Conservation (phyloP, 2,329 filamentous ascomycete species). For the Ramularia endophylla region DNA sequence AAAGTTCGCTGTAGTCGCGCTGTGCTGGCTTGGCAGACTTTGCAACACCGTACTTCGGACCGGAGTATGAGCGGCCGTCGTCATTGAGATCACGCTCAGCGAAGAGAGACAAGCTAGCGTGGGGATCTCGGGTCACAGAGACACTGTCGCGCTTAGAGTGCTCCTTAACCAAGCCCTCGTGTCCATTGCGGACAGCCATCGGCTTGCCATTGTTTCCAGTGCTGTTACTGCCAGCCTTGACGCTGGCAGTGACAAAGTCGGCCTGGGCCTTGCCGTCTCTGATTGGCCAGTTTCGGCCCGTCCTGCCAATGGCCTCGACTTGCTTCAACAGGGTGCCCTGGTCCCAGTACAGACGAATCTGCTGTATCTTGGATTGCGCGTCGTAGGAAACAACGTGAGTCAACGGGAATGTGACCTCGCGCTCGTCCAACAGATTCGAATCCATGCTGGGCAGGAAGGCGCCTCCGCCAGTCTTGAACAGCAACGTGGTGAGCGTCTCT, state of each 20-base stretch:
- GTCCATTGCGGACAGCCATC: slow-evolving; percentile 11
- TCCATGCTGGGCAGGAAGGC: slow-evolving; percentile 83
- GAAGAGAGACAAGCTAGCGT: slow-evolving; percentile 71
- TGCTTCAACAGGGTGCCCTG: slow-evolving; percentile 89
- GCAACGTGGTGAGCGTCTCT: slow-evolving; percentile 75
- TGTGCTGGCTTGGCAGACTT: slow-evolving; percentile 65
- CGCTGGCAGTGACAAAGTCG: slow-evolving; percentile 46
- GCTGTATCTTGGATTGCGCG: slow-evolving; percentile 66
- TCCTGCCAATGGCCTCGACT: slow-evolving; percentile 85
- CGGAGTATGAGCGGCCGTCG: slow-evolving; percentile 42
- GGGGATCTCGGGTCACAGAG: slow-evolving; percentile 38
- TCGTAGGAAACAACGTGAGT: slow-evolving; percentile 92
- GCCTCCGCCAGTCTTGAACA: slow-evolving; percentile 76
- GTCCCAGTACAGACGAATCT: slow-evolving; percentile 91
- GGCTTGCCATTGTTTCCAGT: slow-evolving; percentile 19
- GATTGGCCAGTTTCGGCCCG: slow-evolving; percentile 92
- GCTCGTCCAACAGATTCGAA: slow-evolving; percentile 88
- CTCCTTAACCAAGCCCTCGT: slow-evolving; percentile 22
- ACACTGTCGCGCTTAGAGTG: slow-evolving; percentile 29
- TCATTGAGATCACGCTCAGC: slow-evolving; percentile 60
- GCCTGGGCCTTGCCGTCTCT: slow-evolving; percentile 79
- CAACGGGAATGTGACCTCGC: slow-evolving; percentile 70
- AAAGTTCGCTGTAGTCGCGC: slow-evolving; percentile 65
- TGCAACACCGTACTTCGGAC: slow-evolving; percentile 54
- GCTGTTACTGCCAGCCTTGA: slow-evolving; percentile 23